Evolutionary conservation across 2,329 filamentous ascomycete genomes (phyloP).

Genomic region (Diaporthe sp.): DNA sequence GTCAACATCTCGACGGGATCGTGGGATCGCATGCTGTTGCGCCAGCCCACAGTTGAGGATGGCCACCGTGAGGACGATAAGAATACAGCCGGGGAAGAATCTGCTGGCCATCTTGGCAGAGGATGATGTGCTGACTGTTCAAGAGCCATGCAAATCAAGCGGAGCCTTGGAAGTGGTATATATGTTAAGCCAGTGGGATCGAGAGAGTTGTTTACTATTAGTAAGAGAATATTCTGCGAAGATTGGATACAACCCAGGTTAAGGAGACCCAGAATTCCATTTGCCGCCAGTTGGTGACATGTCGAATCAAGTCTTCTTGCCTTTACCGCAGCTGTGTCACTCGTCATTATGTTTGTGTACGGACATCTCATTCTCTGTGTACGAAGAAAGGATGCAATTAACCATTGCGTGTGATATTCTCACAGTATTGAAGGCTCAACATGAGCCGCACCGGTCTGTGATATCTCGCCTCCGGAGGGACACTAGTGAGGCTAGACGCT

Average conservation of each 20-base stretch:
- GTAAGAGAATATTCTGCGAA: background rate
- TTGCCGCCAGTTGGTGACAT: background rate
- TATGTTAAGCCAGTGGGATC: background rate
- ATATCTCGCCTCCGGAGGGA: conserved; percentile 15
- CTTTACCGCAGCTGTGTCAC: background rate
- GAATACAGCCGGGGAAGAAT: background rate
- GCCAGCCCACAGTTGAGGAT: background rate
- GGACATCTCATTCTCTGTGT: background rate
- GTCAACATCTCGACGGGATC: conserved; percentile 14
- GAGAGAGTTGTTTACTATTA: background rate
- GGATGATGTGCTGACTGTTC: background rate
- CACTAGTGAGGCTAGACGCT: background rate
- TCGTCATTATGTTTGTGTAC: background rate
- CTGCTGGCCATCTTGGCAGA: conserved; percentile 11
- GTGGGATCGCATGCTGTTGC: background rate
- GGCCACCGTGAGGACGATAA: background rate
- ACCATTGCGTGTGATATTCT: background rate
- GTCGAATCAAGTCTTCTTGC: background rate
- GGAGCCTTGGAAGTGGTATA: too few relatives aligned
- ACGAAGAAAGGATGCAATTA: background rate
- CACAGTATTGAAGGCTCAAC: background rate
- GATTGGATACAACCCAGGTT: background rate
- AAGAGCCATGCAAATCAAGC: background rate
- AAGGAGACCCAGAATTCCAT: background rate
- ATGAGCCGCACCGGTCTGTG: background rate